These are phyloP conservation scores for Ceratocystis destructans DNA, from an alignment of 2,329 filamentous ascomycete species.

Conservation along the genomic window DNA sequence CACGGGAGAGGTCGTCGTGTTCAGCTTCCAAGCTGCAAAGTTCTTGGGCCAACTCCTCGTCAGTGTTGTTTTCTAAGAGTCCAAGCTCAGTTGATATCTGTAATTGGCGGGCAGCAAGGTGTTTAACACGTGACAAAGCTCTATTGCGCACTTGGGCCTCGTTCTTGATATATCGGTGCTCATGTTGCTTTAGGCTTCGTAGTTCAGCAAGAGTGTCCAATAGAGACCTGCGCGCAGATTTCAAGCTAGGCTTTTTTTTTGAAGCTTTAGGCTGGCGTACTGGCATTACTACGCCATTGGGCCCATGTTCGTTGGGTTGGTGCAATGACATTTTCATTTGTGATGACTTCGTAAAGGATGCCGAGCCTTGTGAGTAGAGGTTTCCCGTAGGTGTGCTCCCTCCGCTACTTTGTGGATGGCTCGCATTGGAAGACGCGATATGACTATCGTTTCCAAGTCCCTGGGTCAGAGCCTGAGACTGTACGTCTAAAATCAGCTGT, in stretches of 20 bases:
- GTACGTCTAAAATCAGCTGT: slow-evolving; percentile 36
- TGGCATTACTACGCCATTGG: slow-evolving; percentile 41
- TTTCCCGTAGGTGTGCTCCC: slow-evolving; percentile 31
- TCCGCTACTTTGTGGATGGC: slow-evolving; percentile 21
- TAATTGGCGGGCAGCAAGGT: slow-evolving; percentile 36
- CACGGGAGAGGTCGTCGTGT: slow-evolving; percentile 38
- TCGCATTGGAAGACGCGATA: neutral
- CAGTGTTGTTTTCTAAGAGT: slow-evolving; percentile 40
- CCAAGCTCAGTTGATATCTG: slow-evolving; percentile 40
- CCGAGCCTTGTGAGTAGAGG: slow-evolving; percentile 26
- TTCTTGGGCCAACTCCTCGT: slow-evolving; percentile 46
- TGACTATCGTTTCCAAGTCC: slow-evolving; percentile 7
- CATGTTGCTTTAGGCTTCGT: slow-evolving; percentile 52
- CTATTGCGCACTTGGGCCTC: slow-evolving; percentile 43
- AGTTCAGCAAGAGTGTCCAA: slow-evolving; percentile 49
- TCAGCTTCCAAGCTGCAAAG: slow-evolving; percentile 47
- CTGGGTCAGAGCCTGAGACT: slow-evolving; percentile 29
- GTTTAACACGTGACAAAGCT: slow-evolving; percentile 44
- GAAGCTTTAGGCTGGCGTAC: slow-evolving; percentile 41
- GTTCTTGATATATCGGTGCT: slow-evolving; percentile 45
- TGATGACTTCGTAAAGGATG: slow-evolving; percentile 30
- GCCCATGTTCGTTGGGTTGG: slow-evolving; percentile 27
- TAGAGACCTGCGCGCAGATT: slow-evolving; percentile 50
- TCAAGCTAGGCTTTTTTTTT: slow-evolving; percentile 42
- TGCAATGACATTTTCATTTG: slow-evolving; percentile 30